Conservation (phyloP, 768 basidiomycete species). For the Grammothele lineata region DNA sequence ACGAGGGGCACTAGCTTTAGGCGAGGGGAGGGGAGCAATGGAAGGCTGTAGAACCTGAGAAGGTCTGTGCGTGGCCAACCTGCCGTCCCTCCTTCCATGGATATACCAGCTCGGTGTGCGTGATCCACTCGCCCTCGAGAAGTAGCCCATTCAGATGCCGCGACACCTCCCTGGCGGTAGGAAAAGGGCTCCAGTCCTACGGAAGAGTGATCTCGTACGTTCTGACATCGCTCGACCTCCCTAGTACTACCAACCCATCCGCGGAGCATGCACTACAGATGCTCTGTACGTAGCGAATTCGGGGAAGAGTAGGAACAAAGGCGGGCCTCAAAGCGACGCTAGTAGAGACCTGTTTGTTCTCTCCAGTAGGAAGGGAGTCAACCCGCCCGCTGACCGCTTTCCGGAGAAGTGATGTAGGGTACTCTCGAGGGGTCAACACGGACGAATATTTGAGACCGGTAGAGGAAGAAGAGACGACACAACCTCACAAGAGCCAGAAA, state of each 20-base stretch:
- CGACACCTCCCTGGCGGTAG: slow-evolving; percentile 50
- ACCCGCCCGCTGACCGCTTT: slow-evolving; percentile 35
- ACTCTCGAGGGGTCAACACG: slow-evolving; percentile 36
- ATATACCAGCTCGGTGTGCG: slow-evolving; percentile 30
- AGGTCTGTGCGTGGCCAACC: slow-evolving; percentile 35
- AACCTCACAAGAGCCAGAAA: slow-evolving; percentile 15
- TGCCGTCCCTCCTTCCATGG: not conserved
- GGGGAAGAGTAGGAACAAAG: slow-evolving; percentile 14
- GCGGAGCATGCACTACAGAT: slow-evolving; percentile 6
- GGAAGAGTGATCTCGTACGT: slow-evolving; percentile 33
- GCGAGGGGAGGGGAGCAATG: slow-evolving; percentile 26
- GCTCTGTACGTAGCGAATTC: slow-evolving; percentile 15
- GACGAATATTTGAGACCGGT: slow-evolving; percentile 8
- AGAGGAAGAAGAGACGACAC: slow-evolving; percentile 1
- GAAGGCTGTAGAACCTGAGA: slow-evolving; percentile 24
- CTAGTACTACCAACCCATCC: slow-evolving; percentile 2
- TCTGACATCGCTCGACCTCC: slow-evolving; percentile 49
- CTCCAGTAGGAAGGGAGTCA: slow-evolving; percentile 12
- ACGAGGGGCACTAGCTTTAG: slow-evolving; percentile 8
- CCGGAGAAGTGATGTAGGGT: slow-evolving; percentile 47
- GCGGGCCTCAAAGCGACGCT: slow-evolving; percentile 51
- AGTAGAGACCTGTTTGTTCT: slow-evolving; percentile 42
- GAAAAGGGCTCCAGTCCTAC: not conserved
- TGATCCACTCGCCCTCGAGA: slow-evolving; percentile 35
- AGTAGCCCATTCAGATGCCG: slow-evolving; percentile 28